Conservation (phyloP, 1,284 basidiomycete species). For the Thecaphora frezii region DNA sequence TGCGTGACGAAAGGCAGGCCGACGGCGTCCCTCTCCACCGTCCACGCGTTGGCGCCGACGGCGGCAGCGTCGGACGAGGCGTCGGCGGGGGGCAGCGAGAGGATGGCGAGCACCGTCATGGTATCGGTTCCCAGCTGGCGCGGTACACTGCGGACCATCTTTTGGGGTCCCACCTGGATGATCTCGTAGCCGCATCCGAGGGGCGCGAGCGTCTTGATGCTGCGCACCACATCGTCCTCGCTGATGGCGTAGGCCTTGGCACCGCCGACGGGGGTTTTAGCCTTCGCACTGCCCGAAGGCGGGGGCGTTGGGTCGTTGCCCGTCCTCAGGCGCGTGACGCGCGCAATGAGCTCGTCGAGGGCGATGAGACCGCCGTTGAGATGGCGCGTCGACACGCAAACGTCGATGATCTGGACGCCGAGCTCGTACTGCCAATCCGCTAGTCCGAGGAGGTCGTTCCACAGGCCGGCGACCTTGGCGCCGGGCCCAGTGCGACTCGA, state of each 20-base stretch:
- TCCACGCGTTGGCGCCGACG: slow-evolving; percentile 71
- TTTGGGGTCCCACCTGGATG: slow-evolving; percentile 67
- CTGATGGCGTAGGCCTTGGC: slow-evolving; percentile 62
- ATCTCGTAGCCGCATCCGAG: slow-evolving; percentile 87
- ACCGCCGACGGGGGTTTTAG: neutral
- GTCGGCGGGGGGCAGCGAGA: slow-evolving; percentile 67
- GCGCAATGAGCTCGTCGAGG: slow-evolving; percentile 77
- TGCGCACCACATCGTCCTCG: slow-evolving; percentile 79
- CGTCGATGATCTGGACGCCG: slow-evolving; percentile 93
- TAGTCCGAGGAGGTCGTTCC: slow-evolving; percentile 76
- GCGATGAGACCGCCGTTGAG: slow-evolving; percentile 89
- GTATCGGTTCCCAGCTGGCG: slow-evolving; percentile 60
- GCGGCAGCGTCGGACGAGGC: slow-evolving; percentile 68
- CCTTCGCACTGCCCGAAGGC: no score
- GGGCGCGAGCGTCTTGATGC: slow-evolving; percentile 83
- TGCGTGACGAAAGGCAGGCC: slow-evolving; percentile 61
- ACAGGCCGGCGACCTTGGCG: slow-evolving; percentile 74
- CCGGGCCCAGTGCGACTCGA: slow-evolving; percentile 19
- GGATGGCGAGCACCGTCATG: slow-evolving; percentile 54
- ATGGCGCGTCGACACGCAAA: slow-evolving; percentile 85
- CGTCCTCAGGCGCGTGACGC: slow-evolving; percentile 75
- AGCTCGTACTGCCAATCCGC: slow-evolving; percentile 95
- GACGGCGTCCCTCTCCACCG: slow-evolving; percentile 3
- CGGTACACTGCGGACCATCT: slow-evolving; percentile 59
- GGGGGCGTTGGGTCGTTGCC: slow-evolving; percentile 60